Base-by-base conservation (phyloP, 148 eudicot species). In the Dianthus caryophyllus region DNA sequence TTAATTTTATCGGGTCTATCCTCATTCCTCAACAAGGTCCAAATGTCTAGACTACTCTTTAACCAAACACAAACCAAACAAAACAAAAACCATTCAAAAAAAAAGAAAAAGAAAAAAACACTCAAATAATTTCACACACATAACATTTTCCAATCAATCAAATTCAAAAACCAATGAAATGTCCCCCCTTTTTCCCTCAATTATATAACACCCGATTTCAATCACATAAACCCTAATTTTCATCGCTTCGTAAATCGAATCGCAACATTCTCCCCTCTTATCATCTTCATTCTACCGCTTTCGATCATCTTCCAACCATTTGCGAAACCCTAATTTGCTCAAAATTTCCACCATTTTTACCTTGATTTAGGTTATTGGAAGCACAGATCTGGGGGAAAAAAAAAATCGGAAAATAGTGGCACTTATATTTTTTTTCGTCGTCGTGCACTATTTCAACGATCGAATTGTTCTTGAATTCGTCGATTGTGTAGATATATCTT, bases 391-490 rank as follows among this genome's bases (percentile, higher is more conserved):
- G 63, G 3, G 64, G 3, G n/a, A n/a, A n/a, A n/a, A n/a, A n/a
- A n/a, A n/a, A 33, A 66, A 26, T 57, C 58, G 21, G 36, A 53
- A 31, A 67, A 31, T 79, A 76, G 79, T 76, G 74, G 76, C 66
- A 54, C 67, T 47, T 48, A 44, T 48, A 44, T 69, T 75, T 33
- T 60, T 60, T 80, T 80, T 71, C 43, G 38, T 64, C 18, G 38
- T 58, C 63, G 73, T 21, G 68, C 75, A 74, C 78, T 77, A 71
- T 64, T 74, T 33, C 38, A 39, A 21, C 57, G 53, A 67, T 74
- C 41, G 26, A 64, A 66, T 80, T 64, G 20, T 50, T n/a, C 68
- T 1, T 29, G 56, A 66, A 44, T 29, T 8, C 46, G 22, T 63
- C 22, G 51, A 25, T 25, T 33, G 7, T 66, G 61, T 76, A 48